Percentiles rank a stretch among this genome's conserved stretches.
Evolutionary conservation across 495 filamentous ascomycete species (phyloP).

Genomic region (Beverwykella pulmonaria): DNA sequence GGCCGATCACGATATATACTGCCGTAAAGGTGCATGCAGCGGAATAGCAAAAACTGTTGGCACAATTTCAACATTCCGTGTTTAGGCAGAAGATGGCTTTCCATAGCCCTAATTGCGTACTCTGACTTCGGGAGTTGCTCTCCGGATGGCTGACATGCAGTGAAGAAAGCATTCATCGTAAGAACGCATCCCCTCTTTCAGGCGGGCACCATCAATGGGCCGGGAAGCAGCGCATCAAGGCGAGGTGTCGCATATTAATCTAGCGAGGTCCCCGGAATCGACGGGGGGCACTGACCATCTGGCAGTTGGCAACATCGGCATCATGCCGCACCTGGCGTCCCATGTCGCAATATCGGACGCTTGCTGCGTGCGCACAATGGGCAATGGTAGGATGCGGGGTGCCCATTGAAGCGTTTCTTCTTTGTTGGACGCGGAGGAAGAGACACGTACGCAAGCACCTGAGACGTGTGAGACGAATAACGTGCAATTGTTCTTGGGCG

Average conservation of each 20-base stretch:
- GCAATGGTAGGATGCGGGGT: background rate
- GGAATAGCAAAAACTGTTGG: background rate
- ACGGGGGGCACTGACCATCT: conserved; percentile 2
- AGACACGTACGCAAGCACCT: background rate
- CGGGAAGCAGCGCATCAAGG: background rate
- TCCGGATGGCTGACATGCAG: background rate
- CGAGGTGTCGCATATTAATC: background rate
- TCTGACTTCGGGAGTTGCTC: background rate
- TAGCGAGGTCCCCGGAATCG: conserved; percentile 1
- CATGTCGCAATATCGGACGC: conserved; percentile 14
- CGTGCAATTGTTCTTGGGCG: background rate
- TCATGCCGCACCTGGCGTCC: background rate
- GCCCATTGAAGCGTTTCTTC: background rate
- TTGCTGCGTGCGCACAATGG: background rate
- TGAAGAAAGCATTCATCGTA: background rate
- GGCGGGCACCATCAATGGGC: background rate
- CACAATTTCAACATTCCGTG: background rate
- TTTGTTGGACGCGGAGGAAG: background rate
- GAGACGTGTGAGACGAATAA: background rate
- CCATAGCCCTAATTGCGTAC: background rate
- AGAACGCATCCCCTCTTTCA: background rate
- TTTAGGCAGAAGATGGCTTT: background rate
- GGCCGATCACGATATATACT: background rate
- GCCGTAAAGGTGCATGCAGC: background rate
- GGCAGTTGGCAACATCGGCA: background rate